A percentile compares a stretch with the other conserved stretches of the same genome.
Conservation (phyloP, 352 stramenopile species). For the Blastocystis sp. region DNA sequence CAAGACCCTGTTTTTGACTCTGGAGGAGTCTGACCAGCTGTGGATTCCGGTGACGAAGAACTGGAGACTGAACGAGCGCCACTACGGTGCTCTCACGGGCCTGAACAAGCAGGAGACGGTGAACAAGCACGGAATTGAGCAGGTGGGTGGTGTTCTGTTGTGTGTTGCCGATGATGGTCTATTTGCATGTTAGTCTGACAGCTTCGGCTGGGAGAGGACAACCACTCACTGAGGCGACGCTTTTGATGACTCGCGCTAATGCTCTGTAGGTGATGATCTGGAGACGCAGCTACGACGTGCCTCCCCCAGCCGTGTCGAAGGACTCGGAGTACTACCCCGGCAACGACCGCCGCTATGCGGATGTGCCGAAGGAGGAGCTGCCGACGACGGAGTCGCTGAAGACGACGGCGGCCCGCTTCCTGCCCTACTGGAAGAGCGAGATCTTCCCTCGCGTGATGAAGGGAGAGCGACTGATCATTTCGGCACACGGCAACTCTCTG, state of each 20-base stretch:
- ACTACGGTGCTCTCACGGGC: constrained; percentile 94
- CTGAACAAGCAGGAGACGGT: constrained; percentile 98
- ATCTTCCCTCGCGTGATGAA: constrained; percentile 88
- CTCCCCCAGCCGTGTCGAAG: constrained; percentile 84
- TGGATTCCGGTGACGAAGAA: constrained; percentile 89
- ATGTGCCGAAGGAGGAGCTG: constrained; percentile 45
- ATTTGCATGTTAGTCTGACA: constrained; percentile 68
- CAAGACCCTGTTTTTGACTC: constrained; percentile 86
- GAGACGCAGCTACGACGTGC: constrained; percentile 94
- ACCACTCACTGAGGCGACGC: background rate
- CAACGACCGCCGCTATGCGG: constrained; percentile 77
- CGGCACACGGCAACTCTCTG: constrained; percentile 94
- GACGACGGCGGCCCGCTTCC: constrained; percentile 88
- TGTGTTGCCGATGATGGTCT: constrained; percentile 17
- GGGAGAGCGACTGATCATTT: constrained; percentile 92
- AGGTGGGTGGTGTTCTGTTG: constrained; percentile 75
- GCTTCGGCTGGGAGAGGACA: constrained; percentile 20
- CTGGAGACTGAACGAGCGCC: constrained; percentile 93
- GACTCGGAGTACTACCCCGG: constrained; percentile 61
- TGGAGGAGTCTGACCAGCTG: constrained; percentile 93
- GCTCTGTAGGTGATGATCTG: constrained; percentile 82
- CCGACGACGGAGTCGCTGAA: constrained; percentile 78
- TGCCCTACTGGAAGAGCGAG: constrained; percentile 88
- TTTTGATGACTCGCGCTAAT: constrained; percentile 11
- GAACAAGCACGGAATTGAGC: constrained; percentile 93